Base-by-base conservation (phyloP, 768 basidiomycete genomes). In the Tulasnella sp. region DNA sequence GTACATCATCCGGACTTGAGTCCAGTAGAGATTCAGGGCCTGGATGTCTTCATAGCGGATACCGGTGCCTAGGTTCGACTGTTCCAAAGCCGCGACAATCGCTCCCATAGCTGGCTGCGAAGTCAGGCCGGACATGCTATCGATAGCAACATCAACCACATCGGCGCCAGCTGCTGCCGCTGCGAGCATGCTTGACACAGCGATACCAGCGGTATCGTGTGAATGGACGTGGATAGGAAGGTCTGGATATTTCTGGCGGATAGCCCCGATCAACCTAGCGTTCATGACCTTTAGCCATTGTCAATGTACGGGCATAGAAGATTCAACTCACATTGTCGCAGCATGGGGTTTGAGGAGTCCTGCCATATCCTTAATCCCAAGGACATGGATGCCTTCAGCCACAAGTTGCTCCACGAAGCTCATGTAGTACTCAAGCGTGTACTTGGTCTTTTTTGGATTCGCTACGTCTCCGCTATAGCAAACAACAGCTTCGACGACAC, bases 101-200 rank as follows among this genome's bases (percentile, higher is more conserved):
- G 96, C 96, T 67, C 96, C 96, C 96, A 99, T 99, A 3, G 96
- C 90, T 19, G 96, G 94, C 69, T 99, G 96, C 19, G 96, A 98
- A 52, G 96, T 99, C 65, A 95, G 76, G 61, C 96, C 96, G 59
- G 95, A 98, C 87, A 99, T 95, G 75, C 93, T 95, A 73, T 99
- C 96, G 68, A 99, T 98, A 43, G 96, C 96, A 56, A 98, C 92
- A 67, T 99, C 96, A 49, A 99, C 85, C 13, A 99, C 84, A 70
- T 99, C 96, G 47, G 96, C 96, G 64, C 96, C 96, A n/a, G 96
- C 96, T 9, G 86, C 85, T 2, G 96, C 96, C 23, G 82, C 83
- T 3, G 96, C 96, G 62, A 99, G 73, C 96, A 98, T 98, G 68
- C 87, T 92, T n/a, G 95, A 91, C 50, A 90, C 78, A 27, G 96